Evolutionary conservation across 2,329 filamentous ascomycete genomes (phyloP).

Genomic region (Hypoxylon sp.): DNA sequence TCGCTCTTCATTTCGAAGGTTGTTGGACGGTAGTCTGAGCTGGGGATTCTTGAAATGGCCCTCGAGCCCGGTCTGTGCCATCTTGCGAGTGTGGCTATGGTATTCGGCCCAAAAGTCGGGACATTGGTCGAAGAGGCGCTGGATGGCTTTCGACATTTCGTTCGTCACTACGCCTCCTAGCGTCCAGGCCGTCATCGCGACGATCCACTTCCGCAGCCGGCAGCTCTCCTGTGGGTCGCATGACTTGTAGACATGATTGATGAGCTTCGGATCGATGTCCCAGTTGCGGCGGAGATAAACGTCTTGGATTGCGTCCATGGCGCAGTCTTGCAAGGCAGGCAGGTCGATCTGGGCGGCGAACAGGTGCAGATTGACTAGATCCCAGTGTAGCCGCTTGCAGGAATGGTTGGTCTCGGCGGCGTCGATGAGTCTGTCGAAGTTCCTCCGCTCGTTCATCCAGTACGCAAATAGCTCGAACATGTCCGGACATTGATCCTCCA

Average conservation of each 20-base stretch:
- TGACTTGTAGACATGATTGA: conserved; percentile 67
- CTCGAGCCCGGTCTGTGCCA: conserved; percentile 64
- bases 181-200: conserved; percentile 72
- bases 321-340: conserved; percentile 65
- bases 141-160: conserved; percentile 55
- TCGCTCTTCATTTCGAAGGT: conserved; percentile 67
- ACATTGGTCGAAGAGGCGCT: conserved; percentile 59
- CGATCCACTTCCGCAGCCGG: conserved; percentile 69
- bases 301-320: conserved; percentile 71
- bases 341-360: conserved; percentile 67
- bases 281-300: conserved; percentile 70
- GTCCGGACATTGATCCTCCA: conserved; percentile 52
- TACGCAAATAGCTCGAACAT: conserved; percentile 54
- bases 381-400: conserved; percentile 65
- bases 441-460: conserved; percentile 51
- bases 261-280: conserved; percentile 66
- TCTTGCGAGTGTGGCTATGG: conserved; percentile 65
- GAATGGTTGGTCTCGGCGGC: conserved; percentile 43
- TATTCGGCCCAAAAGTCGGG: conserved; percentile 66
- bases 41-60: conserved; percentile 71
- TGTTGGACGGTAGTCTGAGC: conserved; percentile 69
- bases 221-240: conserved; percentile 64
- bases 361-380: conserved; percentile 68
- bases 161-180: conserved; percentile 56
- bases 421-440: conserved; percentile 49